Evolutionary conservation across 305 asterid species (phyloP), one percentile per base, ranked within the genome.

Genomic region (Solanum hybrid): DNA sequence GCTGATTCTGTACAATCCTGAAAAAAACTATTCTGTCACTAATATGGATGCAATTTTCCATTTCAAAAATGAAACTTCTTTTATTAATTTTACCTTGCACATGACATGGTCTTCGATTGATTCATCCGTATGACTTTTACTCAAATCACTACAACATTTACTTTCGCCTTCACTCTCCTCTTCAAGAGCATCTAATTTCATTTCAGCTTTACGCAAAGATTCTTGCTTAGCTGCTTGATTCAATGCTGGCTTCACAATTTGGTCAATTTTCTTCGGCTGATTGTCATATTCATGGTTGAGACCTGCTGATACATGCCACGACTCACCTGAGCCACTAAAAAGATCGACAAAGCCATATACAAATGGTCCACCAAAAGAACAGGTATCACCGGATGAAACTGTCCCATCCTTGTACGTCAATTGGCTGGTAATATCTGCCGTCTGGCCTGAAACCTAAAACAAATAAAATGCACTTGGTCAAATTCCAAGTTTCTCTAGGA

Each of bases 251-350:
- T 90, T 93, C 94, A 90, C 90, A 87, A 90, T 91, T 79, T 92
- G 93, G 86, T 92, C 94, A 66, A 90, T 77, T 90, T 92, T 95
- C 90, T 92, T 92, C 84, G 89, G 90, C 90, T 80, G 86, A 92
- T 77, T 84, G 89, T 81, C 89, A 79, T 87, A 88, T 86, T 89
- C 92, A 71, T 85, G 92, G 87, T 93, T 92, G 79, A 91, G 90
- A 92, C 87, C 91, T 75, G 90, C 95, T 86, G 87, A 88, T 72
- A 90, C 71, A 79, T 91, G 96, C 99, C 98, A 96, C 89, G 96
- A 94, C 92, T 96, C 99, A 90, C 99, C 99, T 90, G 95, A 96
- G 88, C 99, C 99, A 92, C 96, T 94, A 93, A 97, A 97, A 90
- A 97, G 97, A 94, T 97, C 99, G 79, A 95, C 90, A 92, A 94